Conservation (phyloP, 2,329 filamentous ascomycete species). For the Nemania sp. region DNA sequence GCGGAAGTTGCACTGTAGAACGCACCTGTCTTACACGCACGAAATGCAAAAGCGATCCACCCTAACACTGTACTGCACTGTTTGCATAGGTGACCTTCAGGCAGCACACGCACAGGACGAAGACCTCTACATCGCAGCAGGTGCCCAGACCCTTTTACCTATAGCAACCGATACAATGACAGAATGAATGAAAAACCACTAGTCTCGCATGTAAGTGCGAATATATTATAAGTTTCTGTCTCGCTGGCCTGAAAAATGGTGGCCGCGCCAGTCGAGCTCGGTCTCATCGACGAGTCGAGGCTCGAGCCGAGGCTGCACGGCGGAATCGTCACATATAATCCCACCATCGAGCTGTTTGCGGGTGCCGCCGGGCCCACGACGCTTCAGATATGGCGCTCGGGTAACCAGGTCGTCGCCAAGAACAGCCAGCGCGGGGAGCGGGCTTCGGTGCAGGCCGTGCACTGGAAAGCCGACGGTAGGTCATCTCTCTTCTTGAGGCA, state of each 20-base stretch:
- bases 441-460: constrained; percentile 52
- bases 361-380: constrained; percentile 69
- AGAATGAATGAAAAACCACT: too few species aligned
- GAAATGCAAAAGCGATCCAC: too few species aligned
- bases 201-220: not conserved
- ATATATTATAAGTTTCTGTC: constrained; percentile 16
- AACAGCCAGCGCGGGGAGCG: constrained; percentile 50
- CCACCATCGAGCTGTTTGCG: constrained; percentile 81
- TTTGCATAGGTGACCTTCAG: too few species aligned
- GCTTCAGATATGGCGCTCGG: constrained; percentile 76
- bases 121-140: too few species aligned
- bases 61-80: too few species aligned
- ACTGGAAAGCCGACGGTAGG: constrained; percentile 70
- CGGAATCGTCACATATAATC: constrained; percentile 72
- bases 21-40: too few species aligned
- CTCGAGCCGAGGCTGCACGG: constrained; percentile 59
- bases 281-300: constrained; percentile 59
- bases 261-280: constrained; percentile 43
- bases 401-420: constrained; percentile 67
- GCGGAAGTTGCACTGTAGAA: too few species aligned
- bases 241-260: constrained; percentile 31
- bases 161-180: too few species aligned
- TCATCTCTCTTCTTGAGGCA: not conserved
- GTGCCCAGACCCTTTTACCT: too few species aligned
- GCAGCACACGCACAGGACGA: too few species aligned